Conservation (phyloP, 495 filamentous ascomycete genomes). For the Annulohypoxylon bovei region DNA sequence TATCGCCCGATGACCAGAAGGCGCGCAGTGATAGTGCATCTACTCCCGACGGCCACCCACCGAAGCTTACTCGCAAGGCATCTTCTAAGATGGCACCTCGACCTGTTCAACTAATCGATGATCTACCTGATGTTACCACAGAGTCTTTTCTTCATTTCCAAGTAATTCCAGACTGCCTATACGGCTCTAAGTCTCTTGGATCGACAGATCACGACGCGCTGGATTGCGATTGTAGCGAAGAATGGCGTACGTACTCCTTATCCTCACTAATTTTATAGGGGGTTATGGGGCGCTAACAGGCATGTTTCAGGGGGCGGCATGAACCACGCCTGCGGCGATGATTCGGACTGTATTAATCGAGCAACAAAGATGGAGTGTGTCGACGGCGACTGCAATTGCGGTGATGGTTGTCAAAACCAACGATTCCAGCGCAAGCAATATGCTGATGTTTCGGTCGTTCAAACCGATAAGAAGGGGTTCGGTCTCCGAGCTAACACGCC, state of each 20-base stretch:
- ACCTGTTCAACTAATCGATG: conserved; percentile 70
- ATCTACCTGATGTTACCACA: conserved; percentile 76
- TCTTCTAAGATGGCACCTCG: conserved; percentile 73
- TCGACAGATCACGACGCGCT: conserved; percentile 88
- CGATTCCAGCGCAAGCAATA: conserved; percentile 93
- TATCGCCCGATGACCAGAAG: conserved; percentile 58
- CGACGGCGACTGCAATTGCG: conserved; percentile 84
- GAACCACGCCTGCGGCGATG: conserved; percentile 92
- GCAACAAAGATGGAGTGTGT: conserved; percentile 97
- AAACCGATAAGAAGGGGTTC: conserved; percentile 96
- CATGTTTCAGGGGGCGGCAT: conserved; percentile 66
- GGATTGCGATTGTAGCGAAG: conserved; percentile 94
- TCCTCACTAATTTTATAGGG: conserved; percentile 28
- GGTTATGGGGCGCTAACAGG: conserved; percentile 38
- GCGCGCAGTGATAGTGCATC: conserved; percentile 53
- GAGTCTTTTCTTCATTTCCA: conserved; percentile 83
- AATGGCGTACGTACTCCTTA: conserved; percentile 82
- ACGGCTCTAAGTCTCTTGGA: conserved; percentile 88
- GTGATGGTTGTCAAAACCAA: conserved; percentile 88
- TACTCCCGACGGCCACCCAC: conserved; percentile 61
- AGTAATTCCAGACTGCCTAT: conserved; percentile 82
- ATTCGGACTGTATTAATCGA: conserved; percentile 99
- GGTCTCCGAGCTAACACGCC: conserved; percentile 84
- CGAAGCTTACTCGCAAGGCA: conserved; percentile 77
- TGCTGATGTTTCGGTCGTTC: conserved; percentile 91